These are phyloP conservation scores for Asterionellopsis glacialis DNA, from an alignment of 108 stramenopile genomes.

Conservation along the genomic window DNA sequence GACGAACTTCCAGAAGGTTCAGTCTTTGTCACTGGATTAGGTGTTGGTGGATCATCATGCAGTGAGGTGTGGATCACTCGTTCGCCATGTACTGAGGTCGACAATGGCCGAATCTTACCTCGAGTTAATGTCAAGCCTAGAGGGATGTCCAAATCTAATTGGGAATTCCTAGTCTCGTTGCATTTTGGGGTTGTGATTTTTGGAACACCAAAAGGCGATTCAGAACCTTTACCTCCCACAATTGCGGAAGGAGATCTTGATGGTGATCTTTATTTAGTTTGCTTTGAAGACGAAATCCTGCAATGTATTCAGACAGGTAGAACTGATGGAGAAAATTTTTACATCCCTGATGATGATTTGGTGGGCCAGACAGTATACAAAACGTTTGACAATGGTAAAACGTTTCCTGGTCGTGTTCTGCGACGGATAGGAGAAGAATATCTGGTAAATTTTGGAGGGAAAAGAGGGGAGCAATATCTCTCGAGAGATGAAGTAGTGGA, in stretches of 20 bases:
- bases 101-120: constrained; percentile 13
- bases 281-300: constrained; percentile 27
- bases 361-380: not conserved
- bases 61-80: constrained; percentile 23
- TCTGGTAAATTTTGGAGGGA: no score
- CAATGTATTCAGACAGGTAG: constrained; percentile 9
- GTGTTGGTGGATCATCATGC: not conserved
- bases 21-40: constrained; percentile 26
- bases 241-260: constrained; percentile 37
- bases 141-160: constrained; percentile 7
- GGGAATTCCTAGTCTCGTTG: constrained; percentile 7
- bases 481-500: not conserved
- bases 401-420: not conserved
- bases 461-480: not conserved
- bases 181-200: constrained; percentile 32
- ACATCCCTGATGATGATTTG: not conserved
- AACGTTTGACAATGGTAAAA: not conserved
- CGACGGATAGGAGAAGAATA: not conserved
- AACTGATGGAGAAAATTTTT: constrained; percentile 16
- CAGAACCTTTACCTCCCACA: constrained; percentile 15
- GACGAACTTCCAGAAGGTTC: constrained; percentile 9
- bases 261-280: constrained; percentile 29
- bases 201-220: constrained; percentile 7
- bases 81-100: constrained; percentile 22
- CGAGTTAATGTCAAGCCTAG: constrained; percentile 10